These are phyloP conservation scores for Blastobotrys capitulatus DNA, from an alignment of 1,139 yeast species.

Conservation along the genomic window DNA sequence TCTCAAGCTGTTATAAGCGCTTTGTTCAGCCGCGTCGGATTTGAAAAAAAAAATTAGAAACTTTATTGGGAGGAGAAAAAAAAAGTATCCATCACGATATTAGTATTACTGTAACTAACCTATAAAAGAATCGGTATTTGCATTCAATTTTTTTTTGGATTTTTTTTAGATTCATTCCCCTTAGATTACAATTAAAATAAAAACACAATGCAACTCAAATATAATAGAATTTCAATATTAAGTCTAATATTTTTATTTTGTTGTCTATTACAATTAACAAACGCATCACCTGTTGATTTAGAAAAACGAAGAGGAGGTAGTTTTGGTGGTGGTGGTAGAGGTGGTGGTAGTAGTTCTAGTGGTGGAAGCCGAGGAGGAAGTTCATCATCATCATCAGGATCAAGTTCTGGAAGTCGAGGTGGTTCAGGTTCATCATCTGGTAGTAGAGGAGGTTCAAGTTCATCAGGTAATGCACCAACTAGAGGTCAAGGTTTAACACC, in stretches of 20 bases:
- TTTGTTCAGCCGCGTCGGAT: too few species aligned
- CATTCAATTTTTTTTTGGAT: too few species aligned
- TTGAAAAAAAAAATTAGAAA: too few species aligned
- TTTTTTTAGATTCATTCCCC: too few species aligned
- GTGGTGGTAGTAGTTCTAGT: conserved; percentile 8
- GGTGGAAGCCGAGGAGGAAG: conserved; percentile 12
- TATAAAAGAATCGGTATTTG: too few species aligned
- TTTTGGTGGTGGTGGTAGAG: conserved; percentile 9
- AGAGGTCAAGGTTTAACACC: conserved; percentile 11
- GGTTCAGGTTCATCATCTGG: conserved; percentile 11
- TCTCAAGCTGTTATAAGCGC: too few species aligned
- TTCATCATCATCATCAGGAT: too few species aligned
- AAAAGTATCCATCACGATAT: too few species aligned
- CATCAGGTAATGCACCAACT: conserved; percentile 6
- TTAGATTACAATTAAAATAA: too few species aligned
- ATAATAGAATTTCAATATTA: neutral
- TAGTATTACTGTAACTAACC: too few species aligned
- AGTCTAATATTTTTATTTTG: neutral
- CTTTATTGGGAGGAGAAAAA: too few species aligned
- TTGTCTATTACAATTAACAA: neutral
- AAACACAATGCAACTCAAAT: neutral
- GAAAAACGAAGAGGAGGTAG: conserved; percentile 12
- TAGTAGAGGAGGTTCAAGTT: conserved; percentile 9
- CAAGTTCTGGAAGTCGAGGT: conserved; percentile 9
- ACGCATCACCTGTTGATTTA: neutral